phyloP scores from a whole-genome alignment of 805 yeast genomes.

The Saturnispora saitoi region DNA sequence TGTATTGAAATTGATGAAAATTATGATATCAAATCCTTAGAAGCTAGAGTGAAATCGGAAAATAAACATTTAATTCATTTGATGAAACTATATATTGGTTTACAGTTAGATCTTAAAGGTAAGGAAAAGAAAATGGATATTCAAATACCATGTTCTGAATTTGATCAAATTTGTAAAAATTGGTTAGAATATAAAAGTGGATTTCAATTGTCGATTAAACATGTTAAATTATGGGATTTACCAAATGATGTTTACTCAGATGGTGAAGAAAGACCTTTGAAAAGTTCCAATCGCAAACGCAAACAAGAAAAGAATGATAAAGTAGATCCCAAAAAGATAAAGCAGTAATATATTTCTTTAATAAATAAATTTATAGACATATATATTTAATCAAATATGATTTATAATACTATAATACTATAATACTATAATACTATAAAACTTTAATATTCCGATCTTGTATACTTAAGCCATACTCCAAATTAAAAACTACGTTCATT shows the following conservation, averaged over 20 bases:
- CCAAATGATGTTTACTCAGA: constrained; percentile 79
- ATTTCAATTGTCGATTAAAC: constrained; percentile 57
- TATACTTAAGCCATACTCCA: too few relatives aligned
- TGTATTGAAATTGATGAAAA: constrained; percentile 27
- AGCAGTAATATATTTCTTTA: background rate
- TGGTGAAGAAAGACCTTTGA: constrained; percentile 69
- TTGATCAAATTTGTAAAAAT: constrained; percentile 67
- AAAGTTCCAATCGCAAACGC: constrained; percentile 43
- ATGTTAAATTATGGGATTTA: constrained; percentile 67
- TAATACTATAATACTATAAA: too few relatives aligned
- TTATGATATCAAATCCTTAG: constrained; percentile 23
- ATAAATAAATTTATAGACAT: background rate
- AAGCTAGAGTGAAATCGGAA: constrained; percentile 18
- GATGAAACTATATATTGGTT: constrained; percentile 74
- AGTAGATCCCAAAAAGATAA: constrained; percentile 17
- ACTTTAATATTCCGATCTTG: too few relatives aligned
- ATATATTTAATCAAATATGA: background rate
- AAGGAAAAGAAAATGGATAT: constrained; percentile 66
- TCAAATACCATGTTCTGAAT: constrained; percentile 85
- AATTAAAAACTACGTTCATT: too few relatives aligned
- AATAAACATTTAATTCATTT: constrained; percentile 39
- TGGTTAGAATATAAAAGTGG: constrained; percentile 59
- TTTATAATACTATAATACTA: background rate
- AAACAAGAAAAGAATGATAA: constrained; percentile 23
- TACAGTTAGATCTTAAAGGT: constrained; percentile 46